These are phyloP conservation scores for Pinus albicaulis DNA, from an alignment of 75 land plant species.

Conservation along the genomic window DNA sequence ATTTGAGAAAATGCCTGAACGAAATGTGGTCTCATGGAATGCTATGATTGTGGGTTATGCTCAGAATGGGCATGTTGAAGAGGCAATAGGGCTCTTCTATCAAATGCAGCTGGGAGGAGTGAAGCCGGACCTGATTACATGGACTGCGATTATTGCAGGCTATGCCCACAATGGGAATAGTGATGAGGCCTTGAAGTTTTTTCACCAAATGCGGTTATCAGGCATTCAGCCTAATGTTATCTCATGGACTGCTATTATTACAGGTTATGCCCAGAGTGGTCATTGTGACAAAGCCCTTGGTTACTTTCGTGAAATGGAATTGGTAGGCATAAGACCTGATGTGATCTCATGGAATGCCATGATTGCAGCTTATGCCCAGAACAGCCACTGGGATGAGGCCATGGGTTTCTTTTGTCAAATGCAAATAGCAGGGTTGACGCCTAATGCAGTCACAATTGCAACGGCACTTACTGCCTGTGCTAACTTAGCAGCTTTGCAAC, in stretches of 20 bases:
- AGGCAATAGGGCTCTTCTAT: constrained; percentile 15
- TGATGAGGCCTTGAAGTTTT: constrained; percentile 36
- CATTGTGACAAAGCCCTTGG: constrained; percentile 21
- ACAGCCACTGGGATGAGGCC: constrained; percentile 33
- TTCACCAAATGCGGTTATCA: constrained; percentile 26
- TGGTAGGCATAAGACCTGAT: constrained; percentile 14
- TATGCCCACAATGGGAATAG: constrained; percentile 41
- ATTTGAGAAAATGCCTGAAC: constrained; percentile 11
- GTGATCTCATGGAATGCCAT: constrained; percentile 65
- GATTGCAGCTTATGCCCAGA: constrained; percentile 55
- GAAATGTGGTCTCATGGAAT: constrained; percentile 19
- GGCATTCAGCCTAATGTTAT: constrained; percentile 29
- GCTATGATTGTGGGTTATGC: constrained; percentile 31
- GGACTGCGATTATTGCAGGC: constrained; percentile 76
- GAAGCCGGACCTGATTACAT: constrained; percentile 27
- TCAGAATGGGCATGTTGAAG: constrained; percentile 2
- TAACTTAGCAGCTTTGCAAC: constrained; percentile 14
- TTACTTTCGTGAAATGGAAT: constrained; percentile 29
- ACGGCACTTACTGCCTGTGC: constrained; percentile 47
- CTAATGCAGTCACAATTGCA: constrained; percentile 53
- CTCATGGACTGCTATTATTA: constrained; percentile 21
- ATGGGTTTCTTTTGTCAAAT: constrained; percentile 30
- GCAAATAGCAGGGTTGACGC: constrained; percentile 10
- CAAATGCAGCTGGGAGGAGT: constrained; percentile 14
- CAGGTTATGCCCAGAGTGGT: constrained; percentile 36